These are phyloP conservation scores for Scheffersomyces insectosa DNA, from an alignment of 1,139 yeast species.

Conservation along the genomic window DNA sequence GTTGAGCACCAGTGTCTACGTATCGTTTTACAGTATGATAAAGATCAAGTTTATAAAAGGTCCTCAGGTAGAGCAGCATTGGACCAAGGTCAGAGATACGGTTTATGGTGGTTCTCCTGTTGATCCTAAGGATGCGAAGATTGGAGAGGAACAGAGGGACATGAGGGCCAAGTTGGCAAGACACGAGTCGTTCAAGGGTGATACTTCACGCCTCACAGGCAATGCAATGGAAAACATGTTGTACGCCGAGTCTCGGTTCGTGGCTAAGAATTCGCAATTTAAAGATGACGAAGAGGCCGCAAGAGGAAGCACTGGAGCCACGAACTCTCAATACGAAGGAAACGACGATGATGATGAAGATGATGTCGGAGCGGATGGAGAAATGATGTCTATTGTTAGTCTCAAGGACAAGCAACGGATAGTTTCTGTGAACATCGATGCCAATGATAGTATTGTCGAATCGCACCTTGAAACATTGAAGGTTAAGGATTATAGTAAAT, in stretches of 20 bases:
- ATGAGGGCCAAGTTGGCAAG: constrained; percentile 26
- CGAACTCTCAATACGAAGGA: not conserved
- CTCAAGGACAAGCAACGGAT: constrained; percentile 8
- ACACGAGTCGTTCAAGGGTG: constrained; percentile 45
- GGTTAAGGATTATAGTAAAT: constrained; percentile 18
- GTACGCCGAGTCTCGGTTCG: constrained; percentile 37
- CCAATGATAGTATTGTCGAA: constrained; percentile 27
- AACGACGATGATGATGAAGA: constrained; percentile 4
- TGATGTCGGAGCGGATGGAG: constrained; percentile 16
- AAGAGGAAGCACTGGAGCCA: not conserved
- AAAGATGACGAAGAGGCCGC: constrained; percentile 7
- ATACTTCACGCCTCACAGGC: constrained; percentile 41
- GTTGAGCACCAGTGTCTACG: constrained; percentile 39
- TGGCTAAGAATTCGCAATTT: constrained; percentile 7
- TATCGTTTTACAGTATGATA: constrained; percentile 38
- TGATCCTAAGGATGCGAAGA: constrained; percentile 33
- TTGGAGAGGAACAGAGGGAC: constrained; percentile 33
- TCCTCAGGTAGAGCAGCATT: constrained; percentile 30
- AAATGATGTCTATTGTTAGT: constrained; percentile 10
- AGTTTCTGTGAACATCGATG: constrained; percentile 22
- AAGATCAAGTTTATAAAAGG: constrained; percentile 27
- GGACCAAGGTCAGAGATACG: constrained; percentile 34
- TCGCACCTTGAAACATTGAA: constrained; percentile 19
- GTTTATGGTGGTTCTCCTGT: constrained; percentile 36
- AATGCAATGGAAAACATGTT: constrained; percentile 40